Evolutionary conservation across 1,139 yeast species (phyloP).

Genomic region (Pneumocystis sp.): DNA sequence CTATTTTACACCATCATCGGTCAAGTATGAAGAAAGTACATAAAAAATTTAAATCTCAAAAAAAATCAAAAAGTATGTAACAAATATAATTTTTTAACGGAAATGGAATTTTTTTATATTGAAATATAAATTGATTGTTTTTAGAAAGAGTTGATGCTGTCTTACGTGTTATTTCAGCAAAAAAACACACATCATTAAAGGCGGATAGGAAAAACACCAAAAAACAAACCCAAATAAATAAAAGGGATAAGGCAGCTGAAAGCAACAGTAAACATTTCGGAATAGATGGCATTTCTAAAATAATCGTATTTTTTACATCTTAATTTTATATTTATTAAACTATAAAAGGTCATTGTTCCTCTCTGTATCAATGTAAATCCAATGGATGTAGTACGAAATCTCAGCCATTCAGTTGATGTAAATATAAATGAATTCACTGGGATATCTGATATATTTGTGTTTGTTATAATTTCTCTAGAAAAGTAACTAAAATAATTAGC

Average conservation of each 20-base stretch:
- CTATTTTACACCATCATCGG: constrained; percentile 48
- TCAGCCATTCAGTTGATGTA: constrained; percentile 19
- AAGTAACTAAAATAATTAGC: constrained; percentile 34
- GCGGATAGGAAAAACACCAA: constrained; percentile 64
- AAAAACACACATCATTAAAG: constrained; percentile 34
- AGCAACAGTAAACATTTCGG: constrained; percentile 60
- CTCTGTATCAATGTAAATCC: constrained; percentile 59
- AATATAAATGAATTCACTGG: constrained; percentile 22
- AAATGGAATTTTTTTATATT: too few relatives aligned
- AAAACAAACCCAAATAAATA: constrained; percentile 61
- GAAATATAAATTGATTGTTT: background rate
- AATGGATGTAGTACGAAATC: constrained; percentile 38
- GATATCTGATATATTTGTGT: constrained; percentile 27
- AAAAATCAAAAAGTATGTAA: constrained; percentile 77
- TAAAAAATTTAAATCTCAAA: constrained; percentile 80
- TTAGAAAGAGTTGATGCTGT: constrained; percentile 56
- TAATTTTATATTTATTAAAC: background rate
- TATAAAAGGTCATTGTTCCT: constrained; percentile 44
- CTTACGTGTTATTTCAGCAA: constrained; percentile 28
- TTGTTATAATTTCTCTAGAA: background rate
- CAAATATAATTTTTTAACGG: constrained; percentile 36
- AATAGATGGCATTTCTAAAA: constrained; percentile 61
- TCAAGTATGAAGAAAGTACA: constrained; percentile 70
- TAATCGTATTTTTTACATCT: constrained; percentile 29
- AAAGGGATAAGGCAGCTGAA: constrained; percentile 36